Base-by-base conservation (phyloP, 768 basidiomycete genomes). In the Neoboletus magnificus region DNA sequence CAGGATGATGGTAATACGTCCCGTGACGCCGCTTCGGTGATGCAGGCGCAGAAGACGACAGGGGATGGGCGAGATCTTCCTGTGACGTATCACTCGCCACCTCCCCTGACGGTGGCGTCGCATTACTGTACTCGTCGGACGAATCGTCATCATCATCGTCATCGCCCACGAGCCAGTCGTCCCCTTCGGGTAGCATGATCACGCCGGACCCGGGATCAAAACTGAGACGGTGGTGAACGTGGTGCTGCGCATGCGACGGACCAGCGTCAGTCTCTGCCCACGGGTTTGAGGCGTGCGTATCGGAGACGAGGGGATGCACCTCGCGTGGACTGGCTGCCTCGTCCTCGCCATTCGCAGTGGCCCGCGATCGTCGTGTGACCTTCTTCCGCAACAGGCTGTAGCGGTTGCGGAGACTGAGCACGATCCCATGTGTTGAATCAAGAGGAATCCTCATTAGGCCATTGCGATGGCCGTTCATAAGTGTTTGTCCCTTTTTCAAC, bases 1-100 rank as follows among this genome's bases (percentile, higher is more conserved):
- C 92, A 0, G 92, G 92, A 69, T 92, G 92, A 68, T 92, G 92
- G 61, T 87, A 93, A 63, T 92, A 92, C 27, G 89, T 92, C 33
- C 82, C 81, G 68, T 90, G 87, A 29, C 88, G 76, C 59, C 82
- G 84, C 53, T 74, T 68, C 18, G 78, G 73, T n/a, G 77, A 74
- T 7, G 74, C 68, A 11, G 66, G 44, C 44, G 68, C 43, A 22
- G 68, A 59, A 8, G 71, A 60, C 27, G 67, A 35, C n/a, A 50
- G 27, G 6, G 20, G 40, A 27, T 41, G 54, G n/a, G 32, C 53
- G 23, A 67, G 47, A 41, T 68, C 68, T 44, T 70, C 72, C 54
- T 70, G 63, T 23, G 65, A 64, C 12, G 54, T 18, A 16, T 47
- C 29, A 23, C 57, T 56, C 25, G 43, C 42, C 33, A 5, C 60